Conservation (phyloP, 257 asterid genomes). For the Rehmannia glutinosa region DNA sequence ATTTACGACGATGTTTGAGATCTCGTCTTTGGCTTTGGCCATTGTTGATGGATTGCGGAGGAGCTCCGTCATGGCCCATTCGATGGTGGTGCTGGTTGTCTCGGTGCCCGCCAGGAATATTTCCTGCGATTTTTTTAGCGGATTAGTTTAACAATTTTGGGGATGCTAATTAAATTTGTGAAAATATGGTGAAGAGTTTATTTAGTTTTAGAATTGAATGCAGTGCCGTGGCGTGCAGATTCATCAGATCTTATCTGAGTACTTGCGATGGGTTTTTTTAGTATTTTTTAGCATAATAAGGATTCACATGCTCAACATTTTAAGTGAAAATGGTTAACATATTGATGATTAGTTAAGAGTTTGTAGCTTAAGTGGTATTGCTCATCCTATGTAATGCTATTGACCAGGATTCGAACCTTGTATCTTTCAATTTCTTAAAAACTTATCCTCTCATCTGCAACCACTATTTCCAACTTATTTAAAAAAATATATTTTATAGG, state of each 20-base stretch:
- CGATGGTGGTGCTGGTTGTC: slow-evolving; percentile 34
- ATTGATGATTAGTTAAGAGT: too few species aligned
- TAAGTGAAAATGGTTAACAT: too few species aligned
- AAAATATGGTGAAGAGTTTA: not conserved
- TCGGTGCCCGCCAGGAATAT: slow-evolving; percentile 49
- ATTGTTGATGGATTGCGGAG: slow-evolving; percentile 30
- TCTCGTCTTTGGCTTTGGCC: slow-evolving; percentile 31
- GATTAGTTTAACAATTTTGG: not conserved
- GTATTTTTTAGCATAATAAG: too few species aligned
- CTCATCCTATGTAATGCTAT: too few species aligned
- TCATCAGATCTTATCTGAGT: not conserved
- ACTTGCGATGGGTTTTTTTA: too few species aligned
- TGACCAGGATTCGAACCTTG: too few species aligned
- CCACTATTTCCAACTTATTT: too few species aligned
- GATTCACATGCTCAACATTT: too few species aligned
- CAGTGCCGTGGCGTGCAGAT: not conserved
- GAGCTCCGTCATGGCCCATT: slow-evolving; percentile 52
- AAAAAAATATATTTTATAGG: too few species aligned
- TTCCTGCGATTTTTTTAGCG: slow-evolving; percentile 17
- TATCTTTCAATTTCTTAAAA: too few species aligned
- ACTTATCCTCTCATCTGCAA: too few species aligned
- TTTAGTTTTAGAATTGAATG: not conserved
- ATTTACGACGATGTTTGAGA: slow-evolving; percentile 19
- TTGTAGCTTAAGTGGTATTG: too few species aligned
- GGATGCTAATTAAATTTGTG: not conserved